These are phyloP conservation scores for Backusella tarrabulga DNA, from an alignment of 192 early-diverging fungal genomes.

Conservation along the genomic window DNA sequence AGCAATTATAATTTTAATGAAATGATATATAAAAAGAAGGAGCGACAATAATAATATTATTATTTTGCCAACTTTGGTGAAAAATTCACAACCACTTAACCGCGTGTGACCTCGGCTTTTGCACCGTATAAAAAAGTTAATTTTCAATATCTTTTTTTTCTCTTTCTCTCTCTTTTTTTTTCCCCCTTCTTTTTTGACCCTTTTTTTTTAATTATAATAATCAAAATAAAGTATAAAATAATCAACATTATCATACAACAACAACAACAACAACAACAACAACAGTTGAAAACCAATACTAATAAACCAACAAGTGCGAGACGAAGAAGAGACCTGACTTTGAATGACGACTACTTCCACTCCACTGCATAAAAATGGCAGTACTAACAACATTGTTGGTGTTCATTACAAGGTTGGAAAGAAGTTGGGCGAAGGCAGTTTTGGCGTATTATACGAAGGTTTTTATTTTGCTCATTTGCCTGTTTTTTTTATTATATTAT, in stretches of 20 bases:
- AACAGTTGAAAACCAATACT: background rate
- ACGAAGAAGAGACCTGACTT: background rate
- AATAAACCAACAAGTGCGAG: slow-evolving; percentile 1
- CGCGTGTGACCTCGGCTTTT: background rate
- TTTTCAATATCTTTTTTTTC: background rate
- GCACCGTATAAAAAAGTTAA: background rate
- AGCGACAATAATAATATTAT: background rate
- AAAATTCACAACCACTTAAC: background rate
- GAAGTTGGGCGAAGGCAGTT: slow-evolving; percentile 96
- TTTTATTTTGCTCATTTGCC: background rate
- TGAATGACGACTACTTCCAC: slow-evolving; percentile 1
- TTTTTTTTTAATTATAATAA: background rate
- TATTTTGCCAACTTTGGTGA: background rate
- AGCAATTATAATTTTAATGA: background rate
- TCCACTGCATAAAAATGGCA: background rate
- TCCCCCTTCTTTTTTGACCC: slow-evolving; percentile 1
- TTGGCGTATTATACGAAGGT: slow-evolving; percentile 99
- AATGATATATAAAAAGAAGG: background rate
- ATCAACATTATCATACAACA: background rate
- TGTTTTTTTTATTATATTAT: too few species aligned
- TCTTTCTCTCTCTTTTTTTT: background rate
- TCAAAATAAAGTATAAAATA: background rate
- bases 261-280: too few species aligned
- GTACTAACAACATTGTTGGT: slow-evolving; percentile 71
- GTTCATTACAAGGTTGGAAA: slow-evolving; percentile 95